Conservation (phyloP, 78 protist species). For the Ministeria vibrans region DNA sequence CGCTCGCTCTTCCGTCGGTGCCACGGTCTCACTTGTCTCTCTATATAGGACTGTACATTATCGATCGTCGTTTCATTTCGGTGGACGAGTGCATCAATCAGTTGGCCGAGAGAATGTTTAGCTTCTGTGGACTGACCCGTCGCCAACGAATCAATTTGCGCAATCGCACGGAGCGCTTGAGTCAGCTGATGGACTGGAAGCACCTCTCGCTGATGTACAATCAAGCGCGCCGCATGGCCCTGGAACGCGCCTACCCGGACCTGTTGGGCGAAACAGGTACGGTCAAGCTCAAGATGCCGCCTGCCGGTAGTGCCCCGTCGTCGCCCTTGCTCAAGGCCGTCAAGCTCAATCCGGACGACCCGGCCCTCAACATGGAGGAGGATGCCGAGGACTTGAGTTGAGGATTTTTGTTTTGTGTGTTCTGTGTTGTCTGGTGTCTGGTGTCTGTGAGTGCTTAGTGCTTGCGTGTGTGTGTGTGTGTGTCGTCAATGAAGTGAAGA, state of each 20-base stretch:
- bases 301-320: not conserved
- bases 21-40: conserved; percentile 25
- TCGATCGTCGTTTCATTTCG: conserved; percentile 59
- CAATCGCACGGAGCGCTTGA: conserved; percentile 63
- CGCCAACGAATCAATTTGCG: conserved; percentile 54
- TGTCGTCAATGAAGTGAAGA: too few species aligned
- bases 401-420: too few species aligned
- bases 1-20: not conserved
- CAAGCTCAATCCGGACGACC: not conserved
- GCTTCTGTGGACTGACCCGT: conserved; percentile 30
- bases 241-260: not conserved
- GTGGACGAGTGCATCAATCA: conserved; percentile 62
- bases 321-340: not conserved
- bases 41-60: conserved; percentile 51
- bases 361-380: not conserved
- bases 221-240: not conserved
- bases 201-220: not conserved
- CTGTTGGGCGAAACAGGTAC: not conserved
- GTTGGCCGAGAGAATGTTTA: conserved; percentile 40
- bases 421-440: too few species aligned
- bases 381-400: not conserved
- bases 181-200: not conserved
- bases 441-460: too few species aligned
- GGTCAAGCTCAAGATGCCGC: not conserved
- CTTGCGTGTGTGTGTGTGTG: too few species aligned